Percentiles rank a stretch among this genome's conserved stretches.
Evolutionary conservation across 805 yeast genomes (phyloP).

Genomic region (Ogataea naganishii): DNA sequence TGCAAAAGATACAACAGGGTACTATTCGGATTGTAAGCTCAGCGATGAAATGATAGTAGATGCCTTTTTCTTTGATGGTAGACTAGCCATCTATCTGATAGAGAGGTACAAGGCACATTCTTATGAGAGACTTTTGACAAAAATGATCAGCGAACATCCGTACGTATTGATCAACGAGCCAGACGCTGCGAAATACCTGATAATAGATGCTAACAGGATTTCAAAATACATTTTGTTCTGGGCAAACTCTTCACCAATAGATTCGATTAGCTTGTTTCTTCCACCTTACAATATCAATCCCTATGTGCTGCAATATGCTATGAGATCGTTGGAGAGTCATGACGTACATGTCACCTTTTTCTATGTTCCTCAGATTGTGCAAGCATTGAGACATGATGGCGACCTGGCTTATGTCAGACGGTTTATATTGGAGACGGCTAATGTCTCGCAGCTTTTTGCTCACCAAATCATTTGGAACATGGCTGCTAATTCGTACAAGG

Average conservation of each 20-base stretch:
- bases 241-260: conserved; percentile 73
- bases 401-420: conserved; percentile 76
- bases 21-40: conserved; percentile 25
- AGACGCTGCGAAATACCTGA: conserved; percentile 48
- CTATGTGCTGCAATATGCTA: conserved; percentile 71
- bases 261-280: conserved; percentile 73
- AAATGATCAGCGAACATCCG: conserved; percentile 48
- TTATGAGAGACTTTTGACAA: conserved; percentile 29
- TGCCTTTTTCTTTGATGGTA: conserved; percentile 64
- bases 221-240: conserved; percentile 37
- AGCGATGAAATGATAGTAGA: conserved; percentile 34
- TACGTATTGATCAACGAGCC: conserved; percentile 46
- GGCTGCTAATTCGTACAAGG: conserved; percentile 86
- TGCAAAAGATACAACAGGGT: conserved; percentile 31
- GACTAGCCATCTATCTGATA: conserved; percentile 62
- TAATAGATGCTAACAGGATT: conserved; percentile 12
- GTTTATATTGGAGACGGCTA: conserved; percentile 86
- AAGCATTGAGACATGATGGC: conserved; percentile 71
- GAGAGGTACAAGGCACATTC: conserved; percentile 40
- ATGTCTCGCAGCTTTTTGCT: conserved; percentile 83
- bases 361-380: conserved; percentile 97
- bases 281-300: conserved; percentile 66
- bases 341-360: conserved; percentile 86
- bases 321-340: conserved; percentile 82
- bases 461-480: conserved; percentile 99